Base-by-base conservation (phyloP, 1,139 yeast genomes). In the Hansenula anomala region DNA sequence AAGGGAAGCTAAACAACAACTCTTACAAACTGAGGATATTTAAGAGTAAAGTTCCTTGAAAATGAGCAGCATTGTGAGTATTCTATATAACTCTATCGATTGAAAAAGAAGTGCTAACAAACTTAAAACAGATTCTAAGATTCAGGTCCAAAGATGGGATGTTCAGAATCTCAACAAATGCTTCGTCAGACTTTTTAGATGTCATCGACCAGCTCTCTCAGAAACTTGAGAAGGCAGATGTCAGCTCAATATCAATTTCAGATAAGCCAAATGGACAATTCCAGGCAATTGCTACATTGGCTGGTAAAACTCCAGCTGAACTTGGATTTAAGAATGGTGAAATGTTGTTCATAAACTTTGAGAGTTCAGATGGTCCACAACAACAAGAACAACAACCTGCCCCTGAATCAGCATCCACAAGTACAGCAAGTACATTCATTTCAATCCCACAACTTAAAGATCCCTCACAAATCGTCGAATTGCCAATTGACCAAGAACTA, bases 101-200 rank as follows among this genome's bases (percentile, higher is more conserved):
- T 23, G 10, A 12, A 7, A 13, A n/a, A 12, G 16, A 7, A 7
- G 20, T 15, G 24, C 24, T 32, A 26, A 33, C 36, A 18, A 19
- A 20, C 15, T 13, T 6, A 6, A 4, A 4, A 3, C 19, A 48
- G 52, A 72, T 80, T 43, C 56, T 92, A 41, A 73, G 98, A 57
- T 87, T 92, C 61, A 74, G 96, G 56, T 71, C 92, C 28, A 85
- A 77, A 51, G 85, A 85, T 52, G 97, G 97, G 13, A 82, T 80
- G 75, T 78, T 76, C 58, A 73, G 97, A 43, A 71, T 86, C 33
- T 60, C 64, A 30, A 77, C 78, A 18, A 78, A 76, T 16, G 62
- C 67, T 4, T 38, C 51, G 0, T 71, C 71, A n/a, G 64, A 61
- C 14, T 80, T 89, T 46, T 60, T 66, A 4, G 54, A 58, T 1